phyloP scores from a whole-genome alignment of 2,329 filamentous ascomycete genomes.

The Ampelomyces quisqualis region DNA sequence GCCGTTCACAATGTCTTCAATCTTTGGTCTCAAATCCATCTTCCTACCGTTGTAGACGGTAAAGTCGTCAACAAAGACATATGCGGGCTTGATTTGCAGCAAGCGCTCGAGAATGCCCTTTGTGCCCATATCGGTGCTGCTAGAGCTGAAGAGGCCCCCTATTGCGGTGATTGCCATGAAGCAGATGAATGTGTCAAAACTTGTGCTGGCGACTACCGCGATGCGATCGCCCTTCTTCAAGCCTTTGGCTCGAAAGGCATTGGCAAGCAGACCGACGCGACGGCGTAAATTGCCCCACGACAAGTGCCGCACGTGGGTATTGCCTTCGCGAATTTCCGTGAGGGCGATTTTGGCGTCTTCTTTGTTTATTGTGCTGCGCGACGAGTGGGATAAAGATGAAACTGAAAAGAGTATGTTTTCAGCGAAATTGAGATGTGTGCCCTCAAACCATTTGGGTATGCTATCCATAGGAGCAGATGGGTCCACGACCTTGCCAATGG shows the following conservation, averaged over 20 bases:
- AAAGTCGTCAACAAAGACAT: constrained; percentile 80
- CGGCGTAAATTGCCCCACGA: constrained; percentile 68
- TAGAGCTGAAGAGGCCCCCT: constrained; percentile 73
- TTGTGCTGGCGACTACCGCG: constrained; percentile 73
- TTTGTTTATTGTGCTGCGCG: constrained; percentile 60
- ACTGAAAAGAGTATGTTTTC: constrained; percentile 73
- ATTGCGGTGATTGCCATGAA: constrained; percentile 69
- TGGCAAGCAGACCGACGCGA: constrained; percentile 60
- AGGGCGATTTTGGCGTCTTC: constrained; percentile 70
- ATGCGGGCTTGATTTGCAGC: constrained; percentile 72
- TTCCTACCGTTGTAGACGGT: constrained; percentile 77
- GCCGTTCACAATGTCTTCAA: constrained; percentile 64
- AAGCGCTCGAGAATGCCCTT: constrained; percentile 74
- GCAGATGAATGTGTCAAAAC: constrained; percentile 70
- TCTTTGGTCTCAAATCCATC: constrained; percentile 71
- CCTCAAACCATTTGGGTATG: constrained; percentile 75
- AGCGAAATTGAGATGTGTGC: constrained; percentile 72
- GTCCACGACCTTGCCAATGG: constrained; percentile 58
- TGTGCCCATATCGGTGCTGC: constrained; percentile 80
- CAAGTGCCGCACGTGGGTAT: constrained; percentile 53
- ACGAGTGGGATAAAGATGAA: constrained; percentile 45
- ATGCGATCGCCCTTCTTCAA: constrained; percentile 71
- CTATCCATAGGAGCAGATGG: constrained; percentile 67
- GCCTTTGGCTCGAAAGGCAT: constrained; percentile 66
- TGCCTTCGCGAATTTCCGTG: constrained; percentile 72